Conservation (phyloP, 78 protist genomes). For the Dictyostelium firmibasis region DNA sequence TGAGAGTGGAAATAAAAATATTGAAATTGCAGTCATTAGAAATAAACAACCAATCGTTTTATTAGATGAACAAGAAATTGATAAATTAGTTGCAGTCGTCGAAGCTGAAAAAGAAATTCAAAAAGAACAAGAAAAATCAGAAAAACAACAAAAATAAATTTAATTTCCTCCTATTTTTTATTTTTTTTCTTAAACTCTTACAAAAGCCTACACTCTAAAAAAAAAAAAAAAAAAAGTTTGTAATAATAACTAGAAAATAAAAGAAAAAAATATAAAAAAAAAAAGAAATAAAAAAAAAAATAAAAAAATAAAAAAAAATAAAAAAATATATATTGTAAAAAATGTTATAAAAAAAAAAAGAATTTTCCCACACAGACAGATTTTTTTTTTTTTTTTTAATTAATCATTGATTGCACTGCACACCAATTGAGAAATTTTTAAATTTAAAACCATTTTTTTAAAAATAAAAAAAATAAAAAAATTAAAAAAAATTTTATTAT, state of each 20-base stretch:
- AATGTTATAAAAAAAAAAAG: neutral
- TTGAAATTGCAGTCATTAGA: constrained; percentile 94
- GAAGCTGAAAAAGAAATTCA: constrained; percentile 83
- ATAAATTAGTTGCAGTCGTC: constrained; percentile 70
- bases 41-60: constrained; percentile 56
- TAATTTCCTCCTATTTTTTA: no score
- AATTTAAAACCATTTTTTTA: no score
- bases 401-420: no score
- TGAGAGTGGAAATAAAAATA: constrained; percentile 95
- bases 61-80: constrained; percentile 49
- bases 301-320: neutral
- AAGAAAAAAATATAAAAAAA: neutral
- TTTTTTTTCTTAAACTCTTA: no score
- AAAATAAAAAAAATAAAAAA: no score
- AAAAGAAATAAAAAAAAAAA: neutral
- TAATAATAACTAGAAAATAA: neutral
- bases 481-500: no score
- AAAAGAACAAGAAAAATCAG: constrained; percentile 54
- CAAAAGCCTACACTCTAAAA: neutral
- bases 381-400: neutral
- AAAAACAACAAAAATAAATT: neutral
- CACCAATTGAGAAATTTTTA: no score
- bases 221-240: neutral
- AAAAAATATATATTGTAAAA: neutral
- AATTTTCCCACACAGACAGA: no score